Conservation (phyloP, 2,329 filamentous ascomycete species). For the Cladosporium sp. region DNA sequence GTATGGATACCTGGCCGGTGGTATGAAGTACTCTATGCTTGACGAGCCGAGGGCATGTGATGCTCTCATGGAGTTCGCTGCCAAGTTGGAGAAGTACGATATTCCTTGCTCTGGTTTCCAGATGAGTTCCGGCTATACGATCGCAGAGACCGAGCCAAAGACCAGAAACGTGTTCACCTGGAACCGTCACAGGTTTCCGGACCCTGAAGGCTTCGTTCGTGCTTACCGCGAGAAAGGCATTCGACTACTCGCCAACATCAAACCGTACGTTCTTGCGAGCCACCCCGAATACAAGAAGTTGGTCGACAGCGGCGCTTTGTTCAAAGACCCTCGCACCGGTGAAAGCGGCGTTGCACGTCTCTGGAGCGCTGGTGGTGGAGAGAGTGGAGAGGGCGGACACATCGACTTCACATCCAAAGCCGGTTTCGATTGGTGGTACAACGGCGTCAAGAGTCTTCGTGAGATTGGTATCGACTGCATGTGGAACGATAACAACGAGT, state of each 20-base stretch:
- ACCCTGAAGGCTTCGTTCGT: constrained; percentile 60
- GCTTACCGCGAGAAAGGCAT: constrained; percentile 63
- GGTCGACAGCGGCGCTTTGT: constrained; percentile 56
- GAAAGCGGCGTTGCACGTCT: constrained; percentile 57
- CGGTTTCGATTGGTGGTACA: constrained; percentile 68
- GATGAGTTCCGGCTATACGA: constrained; percentile 69
- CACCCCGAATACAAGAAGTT: constrained; percentile 65
- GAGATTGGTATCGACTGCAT: constrained; percentile 65
- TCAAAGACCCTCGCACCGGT: constrained; percentile 51
- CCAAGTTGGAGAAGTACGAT: constrained; percentile 53
- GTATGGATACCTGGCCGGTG: constrained; percentile 68
- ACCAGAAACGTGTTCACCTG: constrained; percentile 68
- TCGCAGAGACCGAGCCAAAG: constrained; percentile 63
- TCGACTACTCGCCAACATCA: constrained; percentile 66
- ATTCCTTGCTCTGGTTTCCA: constrained; percentile 69
- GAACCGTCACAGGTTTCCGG: constrained; percentile 66
- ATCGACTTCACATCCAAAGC: constrained; percentile 67
- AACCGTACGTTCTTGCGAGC: constrained; percentile 64
- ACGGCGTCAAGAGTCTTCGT: constrained; percentile 60
- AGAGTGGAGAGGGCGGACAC: constrained; percentile 66
- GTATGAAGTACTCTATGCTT: constrained; percentile 58
- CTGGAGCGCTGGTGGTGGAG: constrained; percentile 69
- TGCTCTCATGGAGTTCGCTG: constrained; percentile 57
- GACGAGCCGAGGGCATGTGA: constrained; percentile 54
- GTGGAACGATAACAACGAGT: constrained; percentile 80